phyloP scores from a whole-genome alignment of 495 filamentous ascomycete genomes.

The Pseudoneurospora amorphoporcata region DNA sequence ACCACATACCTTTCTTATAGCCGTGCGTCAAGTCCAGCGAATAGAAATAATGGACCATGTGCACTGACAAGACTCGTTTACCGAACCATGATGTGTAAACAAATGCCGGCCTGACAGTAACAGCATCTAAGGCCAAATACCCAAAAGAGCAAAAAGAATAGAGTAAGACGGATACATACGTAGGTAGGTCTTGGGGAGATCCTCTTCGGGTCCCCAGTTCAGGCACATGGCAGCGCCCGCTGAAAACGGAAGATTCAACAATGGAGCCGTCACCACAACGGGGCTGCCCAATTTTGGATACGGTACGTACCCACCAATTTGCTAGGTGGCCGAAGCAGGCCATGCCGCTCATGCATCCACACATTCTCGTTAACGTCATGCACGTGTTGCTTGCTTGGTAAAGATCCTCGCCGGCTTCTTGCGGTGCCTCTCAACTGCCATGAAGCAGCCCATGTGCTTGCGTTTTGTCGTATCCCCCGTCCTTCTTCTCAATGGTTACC shows the following conservation, averaged over 20 bases:
- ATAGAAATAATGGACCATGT: background rate
- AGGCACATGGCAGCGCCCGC: background rate
- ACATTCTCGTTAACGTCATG: background rate
- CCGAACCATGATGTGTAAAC: background rate
- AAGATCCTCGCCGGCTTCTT: background rate
- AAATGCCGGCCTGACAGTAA: background rate
- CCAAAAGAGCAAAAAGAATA: background rate
- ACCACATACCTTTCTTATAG: background rate
- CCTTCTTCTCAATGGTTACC: background rate
- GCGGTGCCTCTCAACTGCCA: background rate
- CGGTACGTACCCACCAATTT: background rate
- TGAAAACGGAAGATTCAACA: background rate
- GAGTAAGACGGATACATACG: too few species aligned
- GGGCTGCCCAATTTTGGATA: background rate
- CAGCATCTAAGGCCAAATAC: background rate
- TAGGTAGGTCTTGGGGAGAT: background rate
- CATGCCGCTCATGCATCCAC: background rate
- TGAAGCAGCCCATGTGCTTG: background rate
- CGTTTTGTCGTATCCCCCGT: background rate
- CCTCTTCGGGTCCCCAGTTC: background rate
- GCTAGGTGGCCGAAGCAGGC: background rate
- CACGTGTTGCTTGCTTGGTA: background rate
- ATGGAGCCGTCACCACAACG: background rate
- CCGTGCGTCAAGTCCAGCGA: background rate
- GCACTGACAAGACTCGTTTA: background rate